These are phyloP conservation scores for Alternaria sp. DNA, from an alignment of 2,329 filamentous ascomycete genomes.

Conservation along the genomic window DNA sequence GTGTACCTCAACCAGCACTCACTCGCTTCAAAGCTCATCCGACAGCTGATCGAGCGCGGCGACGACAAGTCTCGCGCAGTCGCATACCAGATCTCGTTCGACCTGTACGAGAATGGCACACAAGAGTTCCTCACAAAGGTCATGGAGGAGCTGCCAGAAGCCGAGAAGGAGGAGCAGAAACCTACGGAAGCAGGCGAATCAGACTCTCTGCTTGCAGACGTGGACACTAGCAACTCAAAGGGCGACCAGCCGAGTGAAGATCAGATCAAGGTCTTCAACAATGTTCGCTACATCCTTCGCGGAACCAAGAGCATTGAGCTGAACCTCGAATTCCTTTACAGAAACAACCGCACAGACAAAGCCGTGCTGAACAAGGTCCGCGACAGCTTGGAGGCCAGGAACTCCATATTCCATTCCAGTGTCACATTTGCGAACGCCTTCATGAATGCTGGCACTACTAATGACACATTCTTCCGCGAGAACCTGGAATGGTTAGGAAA, in stretches of 20 bases:
- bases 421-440: conserved; percentile 98
- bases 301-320: conserved; percentile 94
- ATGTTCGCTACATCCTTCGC: conserved; percentile 72
- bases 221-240: conserved; percentile 61
- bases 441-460: conserved; percentile 98
- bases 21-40: conserved; percentile 86
- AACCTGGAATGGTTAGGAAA: conserved; percentile 98
- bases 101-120: conserved; percentile 97
- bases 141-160: conserved; percentile 74
- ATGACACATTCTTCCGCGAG: conserved; percentile 98
- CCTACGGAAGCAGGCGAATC: conserved; percentile 63
- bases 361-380: conserved; percentile 95
- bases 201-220: conserved; percentile 65
- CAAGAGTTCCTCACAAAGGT: conserved; percentile 96
- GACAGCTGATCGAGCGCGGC: conserved; percentile 79
- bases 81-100: conserved; percentile 97
- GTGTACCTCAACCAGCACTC: conserved; percentile 94
- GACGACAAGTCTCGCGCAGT: conserved; percentile 81
- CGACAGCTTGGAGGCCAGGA: conserved; percentile 92
- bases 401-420: conserved; percentile 97
- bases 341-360: conserved; percentile 92
- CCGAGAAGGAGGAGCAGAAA: conserved; percentile 56
- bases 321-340: conserved; percentile 94
- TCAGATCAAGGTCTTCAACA: conserved; percentile 63
- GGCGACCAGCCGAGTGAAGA: conserved; percentile 57